Base-by-base conservation (phyloP, 2,329 filamentous ascomycete genomes). In the Calonectria crousiana region DNA sequence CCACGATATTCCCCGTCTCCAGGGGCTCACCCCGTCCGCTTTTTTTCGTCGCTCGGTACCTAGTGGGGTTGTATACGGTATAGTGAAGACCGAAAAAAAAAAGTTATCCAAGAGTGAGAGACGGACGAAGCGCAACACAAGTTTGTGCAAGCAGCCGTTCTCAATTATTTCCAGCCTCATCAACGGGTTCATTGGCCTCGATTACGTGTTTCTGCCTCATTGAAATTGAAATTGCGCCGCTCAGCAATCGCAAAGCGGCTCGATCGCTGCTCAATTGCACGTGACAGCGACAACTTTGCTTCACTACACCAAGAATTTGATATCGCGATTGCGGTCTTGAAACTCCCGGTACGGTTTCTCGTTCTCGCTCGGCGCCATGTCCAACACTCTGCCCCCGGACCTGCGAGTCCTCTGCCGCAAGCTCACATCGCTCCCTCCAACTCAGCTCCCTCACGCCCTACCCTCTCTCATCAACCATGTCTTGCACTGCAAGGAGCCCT, bases 381-480 rank as follows among this genome's bases (percentile, higher is more conserved):
- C 82, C 8, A 69, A 75, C 81, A 84, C 86, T 73, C 82, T 86
- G 41, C 89, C 88, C 8, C 86, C 91, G 51, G 91, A 93, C 79
- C 87, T 95, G 20, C 88, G 90, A 74, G 89, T 92, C 65, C 86
- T 95, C 56, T 94, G 91, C 79, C 91, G 92, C 74, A 92, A 92
- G 77, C 88, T 98, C 77, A 92, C 93, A 1, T 92, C 94, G 1
- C 93, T 94, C 14, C 89, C 94, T 0, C 88, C 91, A n/a, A 87
- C 91, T 60, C 92, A 96, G 77, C 91, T 98, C 6, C 95, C 95
- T 71, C 89, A 91, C 69, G 89, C 95, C 65, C 90, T 94, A 73
- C 92, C 94, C 38, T 90, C 91, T 74, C 91, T 98, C 76, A 91
- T 91, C 72, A 87, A 86, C 79, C 89, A 92, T 83, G 85, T 92